A percentile compares a stretch with the other conserved stretches of the same genome.
These are phyloP conservation scores for Escallonia herrerae DNA, from an alignment of 129 eudicot genomes.

Conservation along the genomic window DNA sequence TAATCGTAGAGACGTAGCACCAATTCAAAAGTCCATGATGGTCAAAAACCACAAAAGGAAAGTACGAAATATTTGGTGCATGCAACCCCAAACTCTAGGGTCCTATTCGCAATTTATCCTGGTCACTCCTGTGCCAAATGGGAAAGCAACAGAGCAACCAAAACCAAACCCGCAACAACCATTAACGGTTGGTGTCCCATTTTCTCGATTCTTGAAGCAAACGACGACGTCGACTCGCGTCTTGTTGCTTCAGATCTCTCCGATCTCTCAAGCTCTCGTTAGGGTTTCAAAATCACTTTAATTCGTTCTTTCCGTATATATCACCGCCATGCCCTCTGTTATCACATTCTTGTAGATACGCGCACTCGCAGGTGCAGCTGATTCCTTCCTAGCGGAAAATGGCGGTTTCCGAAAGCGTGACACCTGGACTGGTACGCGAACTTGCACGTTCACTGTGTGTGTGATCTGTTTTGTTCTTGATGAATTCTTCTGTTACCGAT, in stretches of 20 bases:
- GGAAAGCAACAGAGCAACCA: not conserved
- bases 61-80: too few relatives aligned
- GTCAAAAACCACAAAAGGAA: too few relatives aligned
- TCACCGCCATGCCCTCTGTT: not conserved
- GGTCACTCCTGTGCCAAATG: not conserved
- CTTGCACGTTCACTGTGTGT: not conserved
- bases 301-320: conserved; percentile 7
- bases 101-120: not conserved
- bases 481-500: not conserved
- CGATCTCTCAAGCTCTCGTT: conserved; percentile 14
- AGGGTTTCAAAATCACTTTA: not conserved
- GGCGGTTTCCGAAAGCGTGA: conserved; percentile 71
- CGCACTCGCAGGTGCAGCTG: not conserved
- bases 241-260: conserved; percentile 72
- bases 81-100: too few relatives aligned
- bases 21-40: too few relatives aligned
- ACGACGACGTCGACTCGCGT: conserved; percentile 29
- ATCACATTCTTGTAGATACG: not conserved
- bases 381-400: conserved; percentile 14
- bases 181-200: not conserved
- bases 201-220: conserved; percentile 1
- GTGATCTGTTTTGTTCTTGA: not conserved
- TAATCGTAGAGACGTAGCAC: too few relatives aligned
- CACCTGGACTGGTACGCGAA: conserved; percentile 62
- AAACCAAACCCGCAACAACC: not conserved